A percentile compares a stretch with the other conserved stretches of the same genome.
phyloP scores from a whole-genome alignment of 345 rosid genomes.

The Nasturtium officinale region DNA sequence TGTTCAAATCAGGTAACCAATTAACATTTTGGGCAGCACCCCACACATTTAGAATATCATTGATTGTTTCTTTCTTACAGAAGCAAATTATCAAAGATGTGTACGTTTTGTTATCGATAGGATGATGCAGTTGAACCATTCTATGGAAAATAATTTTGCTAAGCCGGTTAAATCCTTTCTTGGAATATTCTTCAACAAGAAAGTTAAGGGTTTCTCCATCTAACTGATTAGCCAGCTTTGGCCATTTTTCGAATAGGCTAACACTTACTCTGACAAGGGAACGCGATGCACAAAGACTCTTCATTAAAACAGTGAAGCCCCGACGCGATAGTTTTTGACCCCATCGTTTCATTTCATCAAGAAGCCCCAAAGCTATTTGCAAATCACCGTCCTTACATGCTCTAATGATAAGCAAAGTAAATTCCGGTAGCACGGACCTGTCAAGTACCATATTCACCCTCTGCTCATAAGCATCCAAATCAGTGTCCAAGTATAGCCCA shows the following conservation, averaged over 20 bases:
- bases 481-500: constrained; percentile 76
- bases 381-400: constrained; percentile 53
- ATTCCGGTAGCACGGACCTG: constrained; percentile 56
- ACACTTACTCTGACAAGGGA: constrained; percentile 47
- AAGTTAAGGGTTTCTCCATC: constrained; percentile 60
- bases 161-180: constrained; percentile 53
- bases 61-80: constrained; percentile 54
- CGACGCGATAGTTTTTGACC: constrained; percentile 63
- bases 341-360: constrained; percentile 66
- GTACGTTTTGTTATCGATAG: constrained; percentile 49
- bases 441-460: constrained; percentile 51
- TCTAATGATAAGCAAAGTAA: constrained; percentile 50
- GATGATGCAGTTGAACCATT: constrained; percentile 53
- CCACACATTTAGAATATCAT: constrained; percentile 49
- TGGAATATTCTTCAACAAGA: constrained; percentile 63
- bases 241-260: constrained; percentile 56
- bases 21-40: constrained; percentile 47
- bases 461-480: constrained; percentile 61
- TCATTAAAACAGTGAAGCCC: constrained; percentile 49
- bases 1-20: constrained; percentile 56
- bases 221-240: constrained; percentile 55
- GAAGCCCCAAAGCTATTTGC: constrained; percentile 47
- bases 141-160: constrained; percentile 52
- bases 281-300: constrained; percentile 50
- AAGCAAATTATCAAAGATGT: constrained; percentile 54